Conservation (phyloP, 2,329 filamentous ascomycete species). For the Neonectria magnoliae region DNA sequence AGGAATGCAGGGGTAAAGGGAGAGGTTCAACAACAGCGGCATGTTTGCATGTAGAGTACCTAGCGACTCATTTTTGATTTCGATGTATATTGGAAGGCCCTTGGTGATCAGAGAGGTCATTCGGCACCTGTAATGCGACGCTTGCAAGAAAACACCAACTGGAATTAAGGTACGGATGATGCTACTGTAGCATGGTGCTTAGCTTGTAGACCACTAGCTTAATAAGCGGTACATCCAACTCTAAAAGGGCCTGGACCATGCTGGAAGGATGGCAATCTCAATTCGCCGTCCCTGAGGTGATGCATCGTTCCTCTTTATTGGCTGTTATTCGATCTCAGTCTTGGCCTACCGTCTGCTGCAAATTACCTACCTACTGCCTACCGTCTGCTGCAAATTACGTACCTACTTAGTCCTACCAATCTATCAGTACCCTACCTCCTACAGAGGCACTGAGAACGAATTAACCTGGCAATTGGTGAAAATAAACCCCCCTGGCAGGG, state of each 20-base stretch:
- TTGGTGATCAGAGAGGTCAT: not conserved
- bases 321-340: not conserved
- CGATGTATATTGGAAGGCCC: not conserved
- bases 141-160: not conserved
- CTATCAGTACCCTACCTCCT: not conserved
- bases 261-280: not conserved
- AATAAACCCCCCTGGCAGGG: slow-evolving; percentile 5
- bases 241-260: not conserved
- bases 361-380: no score
- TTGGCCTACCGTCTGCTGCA: no score
- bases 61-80: slow-evolving; percentile 20
- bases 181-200: not conserved
- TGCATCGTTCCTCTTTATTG: not conserved
- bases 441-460: not conserved
- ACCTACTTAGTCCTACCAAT: no score
- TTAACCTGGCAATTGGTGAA: not conserved
- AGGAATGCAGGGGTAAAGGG: not conserved
- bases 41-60: slow-evolving; percentile 24
- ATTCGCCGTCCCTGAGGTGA: not conserved
- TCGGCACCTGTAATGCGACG: not conserved
- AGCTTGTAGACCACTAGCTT: no score
- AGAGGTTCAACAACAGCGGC: slow-evolving; percentile 10
- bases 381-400: no score
- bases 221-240: not conserved
- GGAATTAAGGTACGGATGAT: not conserved